Base-by-base conservation (phyloP, 2,329 filamentous ascomycete genomes). In the Penicillium sp. region DNA sequence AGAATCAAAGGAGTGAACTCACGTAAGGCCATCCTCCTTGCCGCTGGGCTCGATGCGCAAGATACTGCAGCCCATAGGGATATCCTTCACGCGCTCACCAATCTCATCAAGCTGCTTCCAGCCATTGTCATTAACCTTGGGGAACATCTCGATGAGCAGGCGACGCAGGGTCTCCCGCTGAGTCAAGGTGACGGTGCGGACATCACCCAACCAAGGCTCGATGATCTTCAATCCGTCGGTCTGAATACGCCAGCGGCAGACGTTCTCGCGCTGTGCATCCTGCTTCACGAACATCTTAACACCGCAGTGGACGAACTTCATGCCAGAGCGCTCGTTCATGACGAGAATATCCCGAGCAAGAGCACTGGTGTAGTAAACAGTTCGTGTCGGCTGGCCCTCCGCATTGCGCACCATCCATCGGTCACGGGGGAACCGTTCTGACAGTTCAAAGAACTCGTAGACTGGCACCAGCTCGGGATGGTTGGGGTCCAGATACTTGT, bases 211-310 rank as follows among this genome's bases (percentile, higher is more conserved):
- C 85, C 96, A 98, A 28, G 92, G 91, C 74, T 97, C 91, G 38
- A 97, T 84, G 68, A 99, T 93, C 10, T 91, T 88, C 81, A 99
- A 88, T 26, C 95, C 95, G 78, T 99, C 95, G 13, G 90, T 91
- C 82, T 99, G 95, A 70, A 99, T 95, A 51, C 95, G 88, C 95
- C 95, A 99, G 61, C 90, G 87, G 81, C 93, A 97, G 37, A 95
- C 90, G 58, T 93, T 90, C 38, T 90, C 89, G 5, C 89, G 91
- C 62, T 96, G 93, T 0, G 92, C 90, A 73, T 97, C 93, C 78
- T 98, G 94, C 82, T 96, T 97, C 83, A 98, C 95, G 76, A 96
- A 99, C 92, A 98, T 98, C 81, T 96, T 96, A 37, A 99, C 93
- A 66, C 95, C 95, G 55, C 91, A 94, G 79, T 99, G 95, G 54